Percentiles rank a stretch among this genome's conserved stretches.
Conservation (phyloP, 345 rosid genomes). For the Citrus hindsii region DNA sequence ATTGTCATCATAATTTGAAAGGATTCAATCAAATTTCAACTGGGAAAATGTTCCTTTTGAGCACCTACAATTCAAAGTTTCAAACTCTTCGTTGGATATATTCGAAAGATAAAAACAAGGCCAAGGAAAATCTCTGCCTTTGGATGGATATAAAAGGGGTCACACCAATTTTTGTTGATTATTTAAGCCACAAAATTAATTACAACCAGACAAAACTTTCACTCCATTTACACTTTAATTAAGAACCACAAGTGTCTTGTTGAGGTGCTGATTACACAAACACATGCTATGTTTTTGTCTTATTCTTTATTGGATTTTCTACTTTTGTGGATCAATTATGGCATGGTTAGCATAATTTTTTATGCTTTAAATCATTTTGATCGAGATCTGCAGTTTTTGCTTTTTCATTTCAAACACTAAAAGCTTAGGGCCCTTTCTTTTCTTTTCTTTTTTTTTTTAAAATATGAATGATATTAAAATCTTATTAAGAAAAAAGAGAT, state of each 20-base stretch:
- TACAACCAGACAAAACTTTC: not conserved
- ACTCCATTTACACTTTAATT: not conserved
- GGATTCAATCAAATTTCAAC: constrained; percentile 5
- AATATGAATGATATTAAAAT: too few species aligned
- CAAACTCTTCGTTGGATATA: not conserved
- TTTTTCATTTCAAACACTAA: too few species aligned
- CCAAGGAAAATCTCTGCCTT: not conserved
- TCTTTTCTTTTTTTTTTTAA: too few species aligned
- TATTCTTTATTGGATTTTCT: not conserved
- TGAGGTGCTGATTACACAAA: not conserved
- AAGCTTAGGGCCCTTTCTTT: too few species aligned
- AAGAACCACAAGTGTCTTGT: constrained; percentile 8
- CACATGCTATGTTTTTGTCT: constrained; percentile 7
- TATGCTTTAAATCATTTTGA: not conserved
- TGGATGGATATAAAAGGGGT: not conserved
- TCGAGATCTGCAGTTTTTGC: not conserved
- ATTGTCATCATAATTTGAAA: not conserved
- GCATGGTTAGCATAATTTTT: not conserved
- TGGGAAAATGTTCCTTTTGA: too few species aligned
- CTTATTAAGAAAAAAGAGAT: too few species aligned
- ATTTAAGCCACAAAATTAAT: not conserved
- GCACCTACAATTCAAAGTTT: not conserved
- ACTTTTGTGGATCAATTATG: not conserved
- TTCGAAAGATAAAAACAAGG: not conserved
- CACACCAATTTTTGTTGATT: not conserved